Evolutionary conservation across 495 filamentous ascomycete species (phyloP), one percentile per base, ranked within the genome.

Genomic region (Aspergillus nidulans): DNA sequence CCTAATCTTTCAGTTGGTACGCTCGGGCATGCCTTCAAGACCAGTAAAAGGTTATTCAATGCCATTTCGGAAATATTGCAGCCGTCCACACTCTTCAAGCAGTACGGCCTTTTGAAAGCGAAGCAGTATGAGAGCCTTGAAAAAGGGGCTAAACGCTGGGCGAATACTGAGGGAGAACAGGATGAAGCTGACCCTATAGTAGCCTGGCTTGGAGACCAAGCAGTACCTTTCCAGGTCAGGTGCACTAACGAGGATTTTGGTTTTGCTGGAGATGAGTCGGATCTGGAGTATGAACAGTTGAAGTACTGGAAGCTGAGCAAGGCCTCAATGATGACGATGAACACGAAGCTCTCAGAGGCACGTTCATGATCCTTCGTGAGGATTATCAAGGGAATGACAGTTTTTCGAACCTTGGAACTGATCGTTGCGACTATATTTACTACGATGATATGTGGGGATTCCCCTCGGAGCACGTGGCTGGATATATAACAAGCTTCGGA

Each of bases 261-360:
- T 1, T 72, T 79, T 34, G 73, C 72, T 10, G 72, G 79, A 21
- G 86, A 89, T 62, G 85, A 89, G 28, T 68, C 69, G 3, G 86
- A 90, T 45, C 70, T 85, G 6, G 86, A 87, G 28, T 80, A 78
- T 39, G 87, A 90, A 62, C 75, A 82, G 55, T 64, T 88, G 0
- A 76, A 79, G 85, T 88, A 46, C 61, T 87, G 5, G 87, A 90
- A 58, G 81, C 79, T 0, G 85, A 90, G 52, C 75, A 74, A 15
- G 77, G 69, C 9, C 47, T 68, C 4, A 61, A 76, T 30, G 67
- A 76, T 6, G 67, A 76, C 4, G 83, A 85, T 12, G 80, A 83
- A 20, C 71, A 71, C 44, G 84, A 86, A 10, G 56, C 40, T 26
- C 70, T 91, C 10, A 71, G 55, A 47, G 88, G 86, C 2, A 46